Evolutionary conservation across 805 yeast species (phyloP), one percentile per base, ranked within the genome.

Genomic region (Pichia insulana): DNA sequence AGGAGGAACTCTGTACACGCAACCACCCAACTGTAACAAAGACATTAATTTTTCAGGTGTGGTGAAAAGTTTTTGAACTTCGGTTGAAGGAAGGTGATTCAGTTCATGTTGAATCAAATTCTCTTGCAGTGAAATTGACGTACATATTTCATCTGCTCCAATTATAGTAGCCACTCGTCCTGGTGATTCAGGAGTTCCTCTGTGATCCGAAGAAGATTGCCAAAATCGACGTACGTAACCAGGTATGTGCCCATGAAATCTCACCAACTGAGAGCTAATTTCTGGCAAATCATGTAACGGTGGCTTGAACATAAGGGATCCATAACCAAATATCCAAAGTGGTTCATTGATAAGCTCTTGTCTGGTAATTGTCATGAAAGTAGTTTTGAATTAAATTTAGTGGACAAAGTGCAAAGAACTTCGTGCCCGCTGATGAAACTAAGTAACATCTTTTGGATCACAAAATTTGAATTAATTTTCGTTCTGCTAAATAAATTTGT

Each of bases 141-240:
- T n/a, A 28, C 15, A 28, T 7, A 28, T n/a, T 28, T 28, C 31
- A n/a, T 28, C 11, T 11, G 31, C 35, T 16, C 18, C 13, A 11
- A 19, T 10, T 36, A 89, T 64, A 0, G 97, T 89, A 9, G 76
- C 96, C 1, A 89, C 97, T 28, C 97, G 63, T 0, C 97, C 97
- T 1, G 95, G 95, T n/a, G 63, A 57, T 43, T 76, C 84, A 0
- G 86, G 87, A 0, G 94, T 83, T 1, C 97, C 97, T 41, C 97
- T 64, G 59, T 90, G 96, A 58, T 89, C 97, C 19, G 80, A 76
- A 10, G 92, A 81, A 30, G 85, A 74, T 60, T 89, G 97, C 96
- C 96, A 89, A 57, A 89, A 89, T 36, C 96, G 64, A 17, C 97
- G 70, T 1, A 80, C 75, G 51, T 68, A 87, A 2, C 96, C 96